Evolutionary conservation across 495 filamentous ascomycete species (phyloP), one percentile per base, ranked within the genome.

Genomic region (Trichoderma gamsii): DNA sequence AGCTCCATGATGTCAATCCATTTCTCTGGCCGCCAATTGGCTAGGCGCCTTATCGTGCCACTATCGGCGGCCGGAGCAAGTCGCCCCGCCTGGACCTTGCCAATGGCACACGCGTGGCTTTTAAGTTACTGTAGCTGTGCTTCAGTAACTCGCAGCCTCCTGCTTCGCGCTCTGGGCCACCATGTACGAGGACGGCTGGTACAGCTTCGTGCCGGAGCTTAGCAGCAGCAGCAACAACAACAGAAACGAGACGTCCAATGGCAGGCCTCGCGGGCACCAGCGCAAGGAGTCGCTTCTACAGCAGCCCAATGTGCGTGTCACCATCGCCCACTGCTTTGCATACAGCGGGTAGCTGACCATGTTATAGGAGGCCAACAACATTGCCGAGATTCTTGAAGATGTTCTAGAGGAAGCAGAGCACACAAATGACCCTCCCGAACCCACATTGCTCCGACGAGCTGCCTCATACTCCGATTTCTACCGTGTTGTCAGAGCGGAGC

Each of bases 131-230:
- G n/a, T n/a, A 38, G 35, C 35, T 9, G 44, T n/a, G 13, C 44
- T 49, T 15, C 44, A 49, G 44, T 49, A 49, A 15, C 44, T 49
- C 4, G 13, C 44, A 49, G 44, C 44, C 63, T 43, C 38, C 64
- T 65, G 32, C 56, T 32, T 43, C 63, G 16, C 41, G 63, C 23
- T 32, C 25, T 41, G 29, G 27, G 41, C 66, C 66, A 32, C 66
- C 21, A 90, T 90, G 88, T 91, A 90, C 78, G 89, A 92, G 74
- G 89, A 91, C 72, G 83, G 87, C 11, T 92, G 89, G 85, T 89
- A 91, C 76, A 86, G 82, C 68, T 85, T 88, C 71, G 85, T 88
- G 32, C 83, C 85, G 1, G 82, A 84, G 44, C 76, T 81, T 49
- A 78, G 83, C 49, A 74, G 83, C 16, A 80, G 79, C 69, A 78